Base-by-base conservation (phyloP, 768 basidiomycete genomes). In the Boletellus emodensis region DNA sequence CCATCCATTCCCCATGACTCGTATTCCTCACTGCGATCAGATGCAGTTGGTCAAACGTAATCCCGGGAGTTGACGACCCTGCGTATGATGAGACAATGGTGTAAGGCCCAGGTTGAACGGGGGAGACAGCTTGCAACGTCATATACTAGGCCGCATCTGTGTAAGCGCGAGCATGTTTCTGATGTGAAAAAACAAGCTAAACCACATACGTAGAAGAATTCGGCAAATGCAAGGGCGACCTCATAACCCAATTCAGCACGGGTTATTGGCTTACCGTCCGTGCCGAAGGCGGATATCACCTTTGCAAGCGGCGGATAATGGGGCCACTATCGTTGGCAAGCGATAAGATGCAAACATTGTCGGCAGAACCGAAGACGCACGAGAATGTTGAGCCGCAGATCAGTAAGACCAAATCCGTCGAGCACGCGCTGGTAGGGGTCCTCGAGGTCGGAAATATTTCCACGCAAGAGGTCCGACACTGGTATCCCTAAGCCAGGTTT, bases 151-250 rank as follows among this genome's bases (percentile, higher is more conserved):
- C 18, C 38, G 40, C 15, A 40, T 17, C 37, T 9, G 42, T 12
- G 46, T 61, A 39, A 56, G 51, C 37, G 40, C 43, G 22, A 22
- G n/a, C 35, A 37, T 13, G 6, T 20, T 9, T 18, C 15, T 14
- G 40, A 22, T 26, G 2, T 11, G 26, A 36, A 32, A 46, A 54
- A 44, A 30, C 7, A 26, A 15, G 40, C 24, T 26, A 17, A 26
- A 34, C 10, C 10, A 59, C 64, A 46, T 57, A 65, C 63, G 34
- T 54, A 61, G 51, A 66, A 55, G n/a, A 65, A 61, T 24, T 64
- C 64, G 46, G 64, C 61, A 55, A 65, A 65, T 9, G 63, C 64
- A 39, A 64, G 56, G 40, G 63, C 56, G 30, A 61, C 64, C 20
- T 65, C 62, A 10, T 63, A 61, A 44, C 63, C 63, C 45, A 65